Evolutionary conservation across 371 early-diverging fungal genomes (phyloP).

Genomic region (Quaeritorhiza haematococci): DNA sequence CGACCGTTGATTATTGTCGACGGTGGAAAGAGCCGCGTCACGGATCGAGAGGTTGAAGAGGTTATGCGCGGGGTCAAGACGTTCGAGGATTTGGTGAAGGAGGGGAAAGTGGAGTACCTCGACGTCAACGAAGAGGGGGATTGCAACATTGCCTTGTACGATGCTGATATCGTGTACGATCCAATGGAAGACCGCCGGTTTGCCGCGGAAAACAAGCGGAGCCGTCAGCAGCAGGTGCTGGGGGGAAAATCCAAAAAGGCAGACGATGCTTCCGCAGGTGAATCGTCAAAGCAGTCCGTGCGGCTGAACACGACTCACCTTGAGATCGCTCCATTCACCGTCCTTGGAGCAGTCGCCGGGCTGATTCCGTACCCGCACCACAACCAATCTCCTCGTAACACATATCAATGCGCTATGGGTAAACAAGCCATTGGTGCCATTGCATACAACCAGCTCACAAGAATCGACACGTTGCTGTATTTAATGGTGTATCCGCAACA

Average conservation of each 20-base stretch:
- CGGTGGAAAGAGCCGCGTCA: conserved; percentile 67
- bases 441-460: conserved; percentile 89
- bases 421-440: conserved; percentile 99
- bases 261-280: not conserved
- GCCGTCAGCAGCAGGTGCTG: not conserved
- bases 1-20: conserved; percentile 97
- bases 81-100: conserved; percentile 87
- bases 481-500: conserved; percentile 97
- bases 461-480: conserved; percentile 96
- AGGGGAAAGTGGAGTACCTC: conserved; percentile 96
- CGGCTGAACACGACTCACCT: conserved; percentile 85
- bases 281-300: conserved; percentile 10
- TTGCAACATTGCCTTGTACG: conserved; percentile 88
- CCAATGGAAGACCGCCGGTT: conserved; percentile 20
- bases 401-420: conserved; percentile 98
- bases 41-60: conserved; percentile 64
- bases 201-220: not conserved
- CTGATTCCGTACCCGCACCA: conserved; percentile 99
- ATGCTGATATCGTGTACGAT: conserved; percentile 63
- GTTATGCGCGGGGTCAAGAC: conserved; percentile 59
- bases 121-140: conserved; percentile 99
- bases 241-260: not conserved
- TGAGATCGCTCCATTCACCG: conserved; percentile 97
- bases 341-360: conserved; percentile 96
- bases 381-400: conserved; percentile 99